Evolutionary conservation across 257 asterid species (phyloP).

Genomic region (Echium plantagineum): DNA sequence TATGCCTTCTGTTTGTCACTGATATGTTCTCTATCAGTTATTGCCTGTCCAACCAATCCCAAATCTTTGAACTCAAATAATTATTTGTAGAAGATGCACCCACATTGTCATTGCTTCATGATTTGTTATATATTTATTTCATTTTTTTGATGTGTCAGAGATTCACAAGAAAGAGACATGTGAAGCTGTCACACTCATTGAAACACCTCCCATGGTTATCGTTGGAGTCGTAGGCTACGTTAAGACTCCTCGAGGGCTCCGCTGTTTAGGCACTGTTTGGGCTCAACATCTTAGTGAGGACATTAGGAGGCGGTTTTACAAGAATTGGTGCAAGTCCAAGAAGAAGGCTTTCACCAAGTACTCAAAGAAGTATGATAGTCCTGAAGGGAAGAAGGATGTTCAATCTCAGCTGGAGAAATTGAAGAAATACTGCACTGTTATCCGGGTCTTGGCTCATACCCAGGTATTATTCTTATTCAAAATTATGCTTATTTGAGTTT

Average conservation of each 20-base stretch:
- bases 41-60: no score
- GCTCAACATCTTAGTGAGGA: constrained; percentile 82
- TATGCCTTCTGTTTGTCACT: not conserved
- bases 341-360: constrained; percentile 68
- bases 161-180: constrained; percentile 83
- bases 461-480: constrained; percentile 29
- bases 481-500: not conserved
- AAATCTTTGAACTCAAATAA: no score
- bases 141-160: constrained; percentile 23
- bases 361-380: constrained; percentile 44
- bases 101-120: not conserved
- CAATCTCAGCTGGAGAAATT: constrained; percentile 54
- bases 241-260: constrained; percentile 72
- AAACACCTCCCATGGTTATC: constrained; percentile 70
- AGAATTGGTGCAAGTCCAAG: constrained; percentile 65
- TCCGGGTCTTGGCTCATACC: constrained; percentile 69
- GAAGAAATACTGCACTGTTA: constrained; percentile 58
- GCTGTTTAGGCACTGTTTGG: constrained; percentile 61
- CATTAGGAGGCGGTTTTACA: constrained; percentile 64
- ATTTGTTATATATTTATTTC: not conserved
- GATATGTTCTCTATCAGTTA: no score
- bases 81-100: no score
- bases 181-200: constrained; percentile 72
- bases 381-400: constrained; percentile 57
- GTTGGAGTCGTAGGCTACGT: constrained; percentile 84